phyloP scores from a whole-genome alignment of 1,139 yeast species.

The Komagataea norvegica region DNA sequence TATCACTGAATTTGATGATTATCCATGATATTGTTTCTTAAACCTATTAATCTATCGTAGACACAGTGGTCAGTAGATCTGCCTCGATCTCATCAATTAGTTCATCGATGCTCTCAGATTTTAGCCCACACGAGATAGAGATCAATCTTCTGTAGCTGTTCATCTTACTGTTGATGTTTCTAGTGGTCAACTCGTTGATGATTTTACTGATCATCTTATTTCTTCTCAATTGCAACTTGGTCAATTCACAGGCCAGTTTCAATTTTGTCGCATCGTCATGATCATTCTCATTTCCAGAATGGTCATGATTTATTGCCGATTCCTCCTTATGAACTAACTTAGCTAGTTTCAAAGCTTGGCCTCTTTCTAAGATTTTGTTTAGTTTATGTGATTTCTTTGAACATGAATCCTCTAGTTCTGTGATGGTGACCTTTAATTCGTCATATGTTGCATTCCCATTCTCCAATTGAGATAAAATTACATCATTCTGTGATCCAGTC shows the following conservation, averaged over 20 bases:
- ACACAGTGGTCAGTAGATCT: conserved; percentile 27
- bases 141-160: conserved; percentile 77
- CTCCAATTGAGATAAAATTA: conserved; percentile 20
- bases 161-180: conserved; percentile 45
- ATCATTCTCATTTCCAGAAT: conserved; percentile 14
- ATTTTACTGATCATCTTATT: conserved; percentile 39
- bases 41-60: conserved; percentile 6
- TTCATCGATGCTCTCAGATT: conserved; percentile 77
- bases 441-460: conserved; percentile 16
- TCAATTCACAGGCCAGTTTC: conserved; percentile 41
- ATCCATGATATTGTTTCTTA: no score
- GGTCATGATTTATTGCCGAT: conserved; percentile 30
- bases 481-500: conserved; percentile 22
- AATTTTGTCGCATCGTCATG: conserved; percentile 17
- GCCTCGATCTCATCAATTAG: conserved; percentile 52
- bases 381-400: conserved; percentile 32
- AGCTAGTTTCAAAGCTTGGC: conserved; percentile 60
- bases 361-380: conserved; percentile 44
- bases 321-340: conserved; percentile 52
- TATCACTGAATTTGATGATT: no score
- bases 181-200: conserved; percentile 32
- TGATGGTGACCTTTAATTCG: conserved; percentile 29
- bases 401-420: conserved; percentile 27
- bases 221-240: conserved; percentile 51
- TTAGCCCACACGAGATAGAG: conserved; percentile 71